Evolutionary conservation across 2,329 filamentous ascomycete species (phyloP), one percentile per base, ranked within the genome.

Genomic region (Fusarium sp.): DNA sequence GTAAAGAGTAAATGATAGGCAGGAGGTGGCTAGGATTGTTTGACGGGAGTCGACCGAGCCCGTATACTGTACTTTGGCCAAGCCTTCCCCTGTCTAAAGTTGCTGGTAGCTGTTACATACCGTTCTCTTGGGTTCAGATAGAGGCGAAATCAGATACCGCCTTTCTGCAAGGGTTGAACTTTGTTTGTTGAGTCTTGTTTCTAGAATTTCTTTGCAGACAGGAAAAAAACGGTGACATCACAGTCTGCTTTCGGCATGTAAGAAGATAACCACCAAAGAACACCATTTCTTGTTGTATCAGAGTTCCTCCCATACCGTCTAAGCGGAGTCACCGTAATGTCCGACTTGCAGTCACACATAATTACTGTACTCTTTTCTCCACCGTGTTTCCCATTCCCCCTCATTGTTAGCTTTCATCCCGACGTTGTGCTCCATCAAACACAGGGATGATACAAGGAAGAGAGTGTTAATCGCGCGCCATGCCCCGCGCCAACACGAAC

Each of bases 361-460:
- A 34, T 31, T 31, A 17, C 36, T 48, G 40, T 45, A 40, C 44
- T 44, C 11, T 38, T 49, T 66, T 62, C 56, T 51, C 55, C 66
- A 63, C 45, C 46, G 22, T 49, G 28, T 43, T 53, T 43, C 28
- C 5, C 5, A 31, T 31, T 31, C 17, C 66, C 58, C 56, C 56
- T 62, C 56, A 57, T 53, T 44, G 34, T 51, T 63, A 34, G 38
- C 36, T 63, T 62, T 44, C 33, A 20, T 49, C 58, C 28, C 66
- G 28, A 57, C 40, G 44, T 38, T 50, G 44, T 55, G 42, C 57
- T 67, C 62, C 62, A 66, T 58, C 17, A 42, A 63, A n/a, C 38
- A 43, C 66, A 69, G 59, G 67, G 67, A 69, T 71, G 20, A 43
- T 69, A 55, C 62, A 63, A 58, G 66, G 66, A 70, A 70, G 22